Conservation (phyloP, 2,329 filamentous ascomycete species). For the Exophiala sideris region DNA sequence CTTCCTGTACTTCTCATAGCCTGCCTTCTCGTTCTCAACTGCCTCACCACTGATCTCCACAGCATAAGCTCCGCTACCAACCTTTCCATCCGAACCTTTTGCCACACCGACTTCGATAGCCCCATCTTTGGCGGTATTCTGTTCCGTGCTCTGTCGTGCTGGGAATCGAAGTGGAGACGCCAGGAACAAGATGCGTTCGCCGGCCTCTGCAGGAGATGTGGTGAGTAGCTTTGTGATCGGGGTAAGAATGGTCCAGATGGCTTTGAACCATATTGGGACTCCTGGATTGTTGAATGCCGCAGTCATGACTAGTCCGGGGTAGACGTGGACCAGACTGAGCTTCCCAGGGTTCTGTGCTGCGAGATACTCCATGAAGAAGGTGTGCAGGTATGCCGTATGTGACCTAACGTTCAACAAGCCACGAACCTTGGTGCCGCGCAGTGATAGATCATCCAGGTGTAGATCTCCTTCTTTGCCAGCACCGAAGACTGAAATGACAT, state of each 20-base stretch:
- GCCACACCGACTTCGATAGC: not conserved
- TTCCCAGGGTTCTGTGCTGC: not conserved
- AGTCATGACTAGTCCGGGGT: slow-evolving; percentile 4
- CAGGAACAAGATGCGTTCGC: not conserved
- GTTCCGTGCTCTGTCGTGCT: not conserved
- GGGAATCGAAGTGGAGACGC: not conserved
- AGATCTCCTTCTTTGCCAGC: slow-evolving; percentile 9
- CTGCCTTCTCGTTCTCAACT: slow-evolving; percentile 7
- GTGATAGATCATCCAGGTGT: slow-evolving; percentile 6
- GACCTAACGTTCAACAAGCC: not conserved
- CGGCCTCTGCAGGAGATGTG: not conserved
- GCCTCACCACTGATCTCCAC: slow-evolving; percentile 9
- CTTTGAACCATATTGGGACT: not conserved
- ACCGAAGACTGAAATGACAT: slow-evolving; percentile 8
- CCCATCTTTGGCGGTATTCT: not conserved
- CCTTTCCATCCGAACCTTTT: slow-evolving; percentile 6
- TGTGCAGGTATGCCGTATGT: slow-evolving; percentile 6
- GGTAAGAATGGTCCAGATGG: not conserved
- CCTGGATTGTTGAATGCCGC: slow-evolving; percentile 2
- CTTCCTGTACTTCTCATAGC: slow-evolving; percentile 9
- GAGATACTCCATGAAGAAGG: slow-evolving; percentile 5
- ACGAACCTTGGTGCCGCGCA: slow-evolving; percentile 5
- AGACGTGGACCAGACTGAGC: slow-evolving; percentile 1
- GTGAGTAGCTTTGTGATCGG: not conserved
- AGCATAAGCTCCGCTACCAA: slow-evolving; percentile 12